phyloP scores from a whole-genome alignment of 139 green algal genomes.

The Asterochloris erici region DNA sequence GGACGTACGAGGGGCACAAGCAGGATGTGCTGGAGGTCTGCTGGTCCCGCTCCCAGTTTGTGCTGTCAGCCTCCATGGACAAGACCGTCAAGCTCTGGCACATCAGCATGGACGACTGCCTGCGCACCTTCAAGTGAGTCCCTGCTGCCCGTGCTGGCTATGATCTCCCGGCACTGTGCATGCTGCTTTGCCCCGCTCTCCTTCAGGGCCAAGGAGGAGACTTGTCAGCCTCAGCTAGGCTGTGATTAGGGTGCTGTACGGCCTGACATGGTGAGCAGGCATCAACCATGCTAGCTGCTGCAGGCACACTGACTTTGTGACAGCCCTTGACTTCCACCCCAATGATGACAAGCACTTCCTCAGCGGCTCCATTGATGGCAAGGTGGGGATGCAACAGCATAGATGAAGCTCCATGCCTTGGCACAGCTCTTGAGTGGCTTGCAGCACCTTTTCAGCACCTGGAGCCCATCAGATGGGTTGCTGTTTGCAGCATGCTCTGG shows the following conservation, averaged over 20 bases:
- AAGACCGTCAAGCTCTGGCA: slow-evolving; percentile 90
- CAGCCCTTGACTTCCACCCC: slow-evolving; percentile 81
- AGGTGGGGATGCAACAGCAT: slow-evolving; percentile 30
- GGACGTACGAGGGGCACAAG: slow-evolving; percentile 45
- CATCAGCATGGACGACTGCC: slow-evolving; percentile 62
- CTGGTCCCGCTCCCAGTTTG: slow-evolving; percentile 70
- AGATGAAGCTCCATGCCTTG: neutral
- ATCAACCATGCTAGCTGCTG: neutral
- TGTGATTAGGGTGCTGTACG: too few species aligned
- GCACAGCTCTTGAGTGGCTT: neutral
- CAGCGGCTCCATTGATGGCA: slow-evolving; percentile 77
- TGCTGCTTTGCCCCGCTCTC: too few species aligned
- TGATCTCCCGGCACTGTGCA: too few species aligned
- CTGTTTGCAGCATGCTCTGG: neutral
- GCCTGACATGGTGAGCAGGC: too few species aligned
- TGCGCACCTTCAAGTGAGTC: slow-evolving; percentile 64
- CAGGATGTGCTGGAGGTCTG: slow-evolving; percentile 85
- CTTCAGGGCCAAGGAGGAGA: too few species aligned
- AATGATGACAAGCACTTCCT: slow-evolving; percentile 78
- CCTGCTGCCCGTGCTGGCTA: neutral
- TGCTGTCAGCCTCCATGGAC: slow-evolving; percentile 85
- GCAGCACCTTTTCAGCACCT: neutral
- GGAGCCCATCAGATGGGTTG: neutral
- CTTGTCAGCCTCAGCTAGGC: too few species aligned
- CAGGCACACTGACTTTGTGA: slow-evolving; percentile 79